Evolutionary conservation across 805 yeast genomes (phyloP).

Genomic region (Spathaspora passalidarum): DNA sequence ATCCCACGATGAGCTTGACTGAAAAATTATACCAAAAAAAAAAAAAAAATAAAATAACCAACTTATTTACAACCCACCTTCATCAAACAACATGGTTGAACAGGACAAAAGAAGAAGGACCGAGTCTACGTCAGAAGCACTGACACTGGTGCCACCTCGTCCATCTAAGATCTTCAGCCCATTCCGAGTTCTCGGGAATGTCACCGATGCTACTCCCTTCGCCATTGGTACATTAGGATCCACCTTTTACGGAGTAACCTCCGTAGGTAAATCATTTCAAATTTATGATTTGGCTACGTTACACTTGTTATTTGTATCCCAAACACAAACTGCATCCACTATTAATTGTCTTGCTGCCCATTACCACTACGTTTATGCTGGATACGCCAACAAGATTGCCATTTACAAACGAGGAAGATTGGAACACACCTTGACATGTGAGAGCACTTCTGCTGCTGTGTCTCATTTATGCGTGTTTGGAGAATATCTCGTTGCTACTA

Average conservation of each 20-base stretch:
- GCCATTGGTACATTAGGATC: slow-evolving; percentile 87
- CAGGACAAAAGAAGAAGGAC: slow-evolving; percentile 34
- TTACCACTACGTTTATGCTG: slow-evolving; percentile 79
- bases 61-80: not conserved
- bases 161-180: slow-evolving; percentile 68
- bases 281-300: slow-evolving; percentile 88
- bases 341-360: slow-evolving; percentile 77
- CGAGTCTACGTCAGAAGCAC: slow-evolving; percentile 4
- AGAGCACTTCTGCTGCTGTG: slow-evolving; percentile 28
- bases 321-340: slow-evolving; percentile 64
- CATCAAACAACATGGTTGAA: slow-evolving; percentile 5
- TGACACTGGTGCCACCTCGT: slow-evolving; percentile 5
- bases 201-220: slow-evolving; percentile 82
- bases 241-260: slow-evolving; percentile 82
- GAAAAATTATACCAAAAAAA: not conserved
- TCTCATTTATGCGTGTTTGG: slow-evolving; percentile 67
- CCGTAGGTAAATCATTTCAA: slow-evolving; percentile 87
- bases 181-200: slow-evolving; percentile 81
- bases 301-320: slow-evolving; percentile 82
- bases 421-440: slow-evolving; percentile 38
- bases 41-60: not conserved
- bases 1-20: not conserved
- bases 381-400: slow-evolving; percentile 68
- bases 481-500: slow-evolving; percentile 62
- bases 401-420: slow-evolving; percentile 79